Conservation (phyloP, 306 rosid genomes). For the Acacia melanoxylon region DNA sequence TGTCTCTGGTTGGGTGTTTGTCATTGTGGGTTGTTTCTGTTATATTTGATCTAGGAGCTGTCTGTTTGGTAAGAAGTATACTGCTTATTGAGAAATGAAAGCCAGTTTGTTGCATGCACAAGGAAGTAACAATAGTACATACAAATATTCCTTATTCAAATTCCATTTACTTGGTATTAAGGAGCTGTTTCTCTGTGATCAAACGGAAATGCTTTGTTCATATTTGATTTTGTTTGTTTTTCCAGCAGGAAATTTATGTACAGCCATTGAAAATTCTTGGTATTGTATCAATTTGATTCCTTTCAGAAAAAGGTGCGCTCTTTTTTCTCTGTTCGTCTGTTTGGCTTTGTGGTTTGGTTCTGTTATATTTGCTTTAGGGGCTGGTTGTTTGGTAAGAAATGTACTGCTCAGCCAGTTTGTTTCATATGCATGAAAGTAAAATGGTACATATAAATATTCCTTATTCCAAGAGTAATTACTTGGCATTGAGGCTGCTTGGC, state of each 20-base stretch:
- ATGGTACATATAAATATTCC: neutral
- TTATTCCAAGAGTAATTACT: constrained; percentile 13
- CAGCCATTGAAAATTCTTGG: constrained; percentile 20
- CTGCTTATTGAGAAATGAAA: constrained; percentile 9
- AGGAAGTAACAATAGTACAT: neutral
- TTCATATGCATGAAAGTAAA: constrained; percentile 16
- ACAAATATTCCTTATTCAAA: neutral
- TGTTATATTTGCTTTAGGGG: constrained; percentile 26
- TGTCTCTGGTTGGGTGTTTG: neutral
- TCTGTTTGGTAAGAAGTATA: constrained; percentile 11
- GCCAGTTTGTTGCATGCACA: neutral
- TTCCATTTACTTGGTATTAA: neutral
- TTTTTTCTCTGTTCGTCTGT: constrained; percentile 8
- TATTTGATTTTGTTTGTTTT: constrained; percentile 10
- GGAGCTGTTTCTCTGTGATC: constrained; percentile 32
- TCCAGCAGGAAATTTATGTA: constrained; percentile 28
- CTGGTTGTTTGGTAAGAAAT: constrained; percentile 12
- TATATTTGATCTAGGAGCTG: constrained; percentile 25
- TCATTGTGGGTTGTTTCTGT: constrained; percentile 11
- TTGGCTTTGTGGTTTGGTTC: constrained; percentile 6
- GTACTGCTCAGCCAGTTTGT: neutral
- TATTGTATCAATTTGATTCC: constrained; percentile 32
- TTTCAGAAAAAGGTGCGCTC: constrained; percentile 37
- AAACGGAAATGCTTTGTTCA: constrained; percentile 1
- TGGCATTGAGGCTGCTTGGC: neutral